Base-by-base conservation (phyloP, 257 asterid species). In the Rubia yunnanensis region DNA sequence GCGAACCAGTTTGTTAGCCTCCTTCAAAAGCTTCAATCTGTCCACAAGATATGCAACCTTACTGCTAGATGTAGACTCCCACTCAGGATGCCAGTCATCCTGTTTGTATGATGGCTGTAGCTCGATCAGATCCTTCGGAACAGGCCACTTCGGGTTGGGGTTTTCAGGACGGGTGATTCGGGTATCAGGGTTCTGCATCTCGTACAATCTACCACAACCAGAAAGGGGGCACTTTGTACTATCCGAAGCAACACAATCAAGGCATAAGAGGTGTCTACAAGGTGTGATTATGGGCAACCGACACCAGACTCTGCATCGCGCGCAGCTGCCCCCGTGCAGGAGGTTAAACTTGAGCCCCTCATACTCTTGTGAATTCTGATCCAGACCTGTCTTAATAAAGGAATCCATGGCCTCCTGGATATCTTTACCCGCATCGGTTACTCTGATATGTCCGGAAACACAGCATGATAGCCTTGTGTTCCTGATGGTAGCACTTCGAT, bases 101-200 rank as follows among this genome's bases (percentile, higher is more conserved):
- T 94, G 99, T 61, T 88, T 88, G 76, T 94, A 94, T 67, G 99
- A 88, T 22, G 99, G 99, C 73, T 94, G 97, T 72, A 94, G 77
- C 89, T 94, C 99, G 75, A 94, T 92, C 65, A 92, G 96, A 86
- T 92, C 99, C 76, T 92, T 86, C n/a, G 99, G 99, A 69, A 94
- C 99, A 63, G 99, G 96, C 99, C 99, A 94, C 83, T 90, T 90
- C 20, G 99, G 99, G 70, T 88, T 83, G 10, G 99, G 99, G 80
- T 94, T 94, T 81, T 94, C 99, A 18, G 95, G 96, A 75, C 99
- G 97, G 49, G 95, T 78, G 74, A 83, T 17, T 44, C 52, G 83
- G 67, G 72, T 86, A 79, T 94, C 86, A 46, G 97, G 99, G 74
- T 90, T 88, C 79, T 94, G 94, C 99, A 94, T 94, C 86, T 94